These are phyloP conservation scores for Komagataella pastoris DNA, from an alignment of 805 yeast genomes.

Conservation along the genomic window DNA sequence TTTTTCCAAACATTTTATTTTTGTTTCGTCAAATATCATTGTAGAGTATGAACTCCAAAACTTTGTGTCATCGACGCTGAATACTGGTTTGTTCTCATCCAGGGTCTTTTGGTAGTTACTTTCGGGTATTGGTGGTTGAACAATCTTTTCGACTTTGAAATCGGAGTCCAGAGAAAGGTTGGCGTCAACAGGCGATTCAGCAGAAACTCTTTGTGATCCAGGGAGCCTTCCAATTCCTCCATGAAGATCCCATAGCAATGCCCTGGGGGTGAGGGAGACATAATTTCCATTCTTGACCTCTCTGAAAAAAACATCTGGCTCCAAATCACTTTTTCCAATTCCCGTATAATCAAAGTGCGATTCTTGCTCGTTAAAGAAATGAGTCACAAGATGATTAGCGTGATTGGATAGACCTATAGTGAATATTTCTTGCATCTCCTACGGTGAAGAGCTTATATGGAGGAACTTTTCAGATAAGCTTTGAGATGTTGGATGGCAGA, in stretches of 20 bases:
- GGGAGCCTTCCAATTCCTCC: constrained; percentile 68
- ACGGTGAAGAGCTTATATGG: neutral
- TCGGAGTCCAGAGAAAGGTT: constrained; percentile 5
- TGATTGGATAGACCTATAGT: constrained; percentile 59
- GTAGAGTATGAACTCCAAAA: constrained; percentile 78
- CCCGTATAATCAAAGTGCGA: constrained; percentile 41
- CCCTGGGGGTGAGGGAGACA: constrained; percentile 68
- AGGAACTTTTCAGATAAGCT: neutral
- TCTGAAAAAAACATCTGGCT: constrained; percentile 33
- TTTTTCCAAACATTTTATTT: constrained; percentile 36
- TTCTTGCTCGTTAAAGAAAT: constrained; percentile 74
- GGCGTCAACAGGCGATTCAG: constrained; percentile 5
- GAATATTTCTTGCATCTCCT: constrained; percentile 57
- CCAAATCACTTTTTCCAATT: constrained; percentile 15
- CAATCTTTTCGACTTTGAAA: constrained; percentile 10
- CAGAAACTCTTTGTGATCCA: constrained; percentile 31
- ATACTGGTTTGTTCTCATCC: constrained; percentile 27
- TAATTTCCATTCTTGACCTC: constrained; percentile 27
- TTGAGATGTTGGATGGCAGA: neutral
- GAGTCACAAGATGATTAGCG: constrained; percentile 67
- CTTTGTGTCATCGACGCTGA: constrained; percentile 27
- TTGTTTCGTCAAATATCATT: constrained; percentile 50
- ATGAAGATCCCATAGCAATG: constrained; percentile 65
- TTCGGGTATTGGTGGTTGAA: constrained; percentile 23
- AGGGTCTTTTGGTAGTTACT: constrained; percentile 53